Evolutionary conservation across 495 filamentous ascomycete genomes (phyloP).

Genomic region (Chaetomium fimeti): DNA sequence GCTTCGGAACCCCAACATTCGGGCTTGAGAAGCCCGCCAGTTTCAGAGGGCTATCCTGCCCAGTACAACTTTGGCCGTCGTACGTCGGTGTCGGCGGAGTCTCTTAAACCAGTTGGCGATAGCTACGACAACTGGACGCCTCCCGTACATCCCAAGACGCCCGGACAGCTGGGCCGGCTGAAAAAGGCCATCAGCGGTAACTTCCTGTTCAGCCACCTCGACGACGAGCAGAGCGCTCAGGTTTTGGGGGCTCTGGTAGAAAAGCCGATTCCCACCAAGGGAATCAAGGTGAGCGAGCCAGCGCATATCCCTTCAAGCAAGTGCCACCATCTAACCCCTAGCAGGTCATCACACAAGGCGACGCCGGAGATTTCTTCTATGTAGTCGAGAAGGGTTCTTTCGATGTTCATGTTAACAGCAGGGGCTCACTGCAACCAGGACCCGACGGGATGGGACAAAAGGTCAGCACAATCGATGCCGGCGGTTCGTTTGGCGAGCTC

Average conservation of each 20-base stretch:
- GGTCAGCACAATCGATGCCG: constrained; percentile 78
- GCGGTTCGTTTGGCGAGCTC: constrained; percentile 95
- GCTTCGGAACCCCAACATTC: constrained; percentile 41
- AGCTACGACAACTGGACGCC: constrained; percentile 87
- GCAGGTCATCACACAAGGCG: constrained; percentile 88
- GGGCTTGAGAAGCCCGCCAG: constrained; percentile 44
- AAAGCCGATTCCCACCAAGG: constrained; percentile 91
- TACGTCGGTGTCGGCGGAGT: constrained; percentile 95
- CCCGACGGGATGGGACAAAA: constrained; percentile 79
- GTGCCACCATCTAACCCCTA: constrained; percentile 17
- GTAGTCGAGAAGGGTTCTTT: constrained; percentile 90
- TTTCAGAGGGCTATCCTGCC: constrained; percentile 73
- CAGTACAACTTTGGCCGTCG: constrained; percentile 93
- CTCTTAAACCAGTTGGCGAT: constrained; percentile 81
- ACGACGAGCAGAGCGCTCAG: constrained; percentile 83
- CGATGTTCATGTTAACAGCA: constrained; percentile 83
- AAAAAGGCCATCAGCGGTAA: constrained; percentile 80
- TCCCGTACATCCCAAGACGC: constrained; percentile 75
- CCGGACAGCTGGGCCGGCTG: constrained; percentile 75
- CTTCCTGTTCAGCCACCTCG: constrained; percentile 91
- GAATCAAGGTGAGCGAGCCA: constrained; percentile 64
- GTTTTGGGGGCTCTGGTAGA: constrained; percentile 90
- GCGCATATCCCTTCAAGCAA: background rate
- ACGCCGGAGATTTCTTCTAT: constrained; percentile 96
- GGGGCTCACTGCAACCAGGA: constrained; percentile 78